phyloP scores from a whole-genome alignment of 1,284 basidiomycete species.

The Vanrija pseudolonga region DNA sequence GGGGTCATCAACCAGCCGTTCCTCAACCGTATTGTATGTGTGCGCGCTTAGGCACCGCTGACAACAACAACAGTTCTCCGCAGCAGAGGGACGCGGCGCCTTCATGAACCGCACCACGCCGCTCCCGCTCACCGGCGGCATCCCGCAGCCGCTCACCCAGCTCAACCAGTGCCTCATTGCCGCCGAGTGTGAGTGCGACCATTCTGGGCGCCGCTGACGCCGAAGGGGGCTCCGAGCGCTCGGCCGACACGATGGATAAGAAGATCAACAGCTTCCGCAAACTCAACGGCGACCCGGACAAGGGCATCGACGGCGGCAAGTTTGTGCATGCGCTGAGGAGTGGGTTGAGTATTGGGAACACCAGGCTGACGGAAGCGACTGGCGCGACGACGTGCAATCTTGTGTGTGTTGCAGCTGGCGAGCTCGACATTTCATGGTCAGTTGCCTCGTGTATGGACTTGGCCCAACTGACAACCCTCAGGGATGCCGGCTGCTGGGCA shows the following conservation, averaged over 20 bases:
- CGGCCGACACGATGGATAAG: slow-evolving; percentile 56
- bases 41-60: not conserved
- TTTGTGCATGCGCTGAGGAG: slow-evolving; percentile 82
- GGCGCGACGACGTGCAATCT: slow-evolving; percentile 81
- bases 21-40: slow-evolving; percentile 65
- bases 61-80: slow-evolving; percentile 65
- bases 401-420: slow-evolving; percentile 75
- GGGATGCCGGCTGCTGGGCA: slow-evolving; percentile 54
- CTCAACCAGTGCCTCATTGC: slow-evolving; percentile 78
- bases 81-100: slow-evolving; percentile 71
- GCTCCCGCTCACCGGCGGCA: slow-evolving; percentile 69
- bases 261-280: slow-evolving; percentile 69
- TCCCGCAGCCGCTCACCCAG: slow-evolving; percentile 65
- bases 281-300: slow-evolving; percentile 68
- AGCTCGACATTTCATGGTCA: slow-evolving; percentile 68
- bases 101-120: slow-evolving; percentile 61
- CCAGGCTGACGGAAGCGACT: slow-evolving; percentile 44
- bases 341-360: slow-evolving; percentile 10
- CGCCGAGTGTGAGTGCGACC: slow-evolving; percentile 66
- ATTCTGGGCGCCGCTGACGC: not conserved
- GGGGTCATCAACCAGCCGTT: slow-evolving; percentile 90
- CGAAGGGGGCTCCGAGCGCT: slow-evolving; percentile 75
- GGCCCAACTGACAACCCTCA: slow-evolving; percentile 18
- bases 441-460: slow-evolving; percentile 18
- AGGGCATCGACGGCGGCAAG: slow-evolving; percentile 68